These are phyloP conservation scores for Sisymbrium irio DNA, from an alignment of 345 rosid species.

Conservation along the genomic window DNA sequence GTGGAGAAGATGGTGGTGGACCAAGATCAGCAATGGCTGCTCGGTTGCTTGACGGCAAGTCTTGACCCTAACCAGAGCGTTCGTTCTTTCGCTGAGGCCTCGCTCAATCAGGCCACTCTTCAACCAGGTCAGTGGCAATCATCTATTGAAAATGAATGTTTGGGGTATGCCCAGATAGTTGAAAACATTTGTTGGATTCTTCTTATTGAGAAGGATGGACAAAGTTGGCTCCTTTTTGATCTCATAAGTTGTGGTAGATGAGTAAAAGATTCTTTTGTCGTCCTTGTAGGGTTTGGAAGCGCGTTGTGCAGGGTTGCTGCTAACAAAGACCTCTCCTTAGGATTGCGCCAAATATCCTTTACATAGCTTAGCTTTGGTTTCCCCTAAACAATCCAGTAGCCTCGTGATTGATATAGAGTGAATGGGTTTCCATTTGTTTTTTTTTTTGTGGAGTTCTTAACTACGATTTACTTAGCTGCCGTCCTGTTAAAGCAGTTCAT, in stretches of 20 bases:
- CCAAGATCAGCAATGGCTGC: slow-evolving; percentile 89
- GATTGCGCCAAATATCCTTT: slow-evolving; percentile 95
- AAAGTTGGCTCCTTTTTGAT: neutral
- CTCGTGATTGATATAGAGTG: neutral
- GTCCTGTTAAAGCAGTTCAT: slow-evolving; percentile 84
- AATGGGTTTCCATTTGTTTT: neutral
- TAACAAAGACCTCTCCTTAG: slow-evolving; percentile 64
- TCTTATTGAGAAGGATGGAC: neutral
- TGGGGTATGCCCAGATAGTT: neutral
- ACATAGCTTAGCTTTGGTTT: neutral
- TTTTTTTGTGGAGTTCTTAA: slow-evolving; percentile 45
- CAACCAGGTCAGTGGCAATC: slow-evolving; percentile 63
- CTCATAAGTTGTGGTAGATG: neutral
- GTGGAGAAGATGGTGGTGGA: slow-evolving; percentile 35
- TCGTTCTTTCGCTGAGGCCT: slow-evolving; percentile 86
- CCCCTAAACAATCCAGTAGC: neutral
- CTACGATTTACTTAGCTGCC: slow-evolving; percentile 78
- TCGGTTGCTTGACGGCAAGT: slow-evolving; percentile 78
- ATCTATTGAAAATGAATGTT: neutral
- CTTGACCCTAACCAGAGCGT: slow-evolving; percentile 79
- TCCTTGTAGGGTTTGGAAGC: slow-evolving; percentile 68
- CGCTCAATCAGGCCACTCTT: slow-evolving; percentile 77
- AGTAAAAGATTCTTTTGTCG: neutral
- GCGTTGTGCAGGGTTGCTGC: slow-evolving; percentile 80
- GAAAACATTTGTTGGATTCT: neutral